These are phyloP conservation scores for Physcomitrellopsis africana DNA, from an alignment of 225 moss, liverwort and hornwort genomes.

Conservation along the genomic window DNA sequence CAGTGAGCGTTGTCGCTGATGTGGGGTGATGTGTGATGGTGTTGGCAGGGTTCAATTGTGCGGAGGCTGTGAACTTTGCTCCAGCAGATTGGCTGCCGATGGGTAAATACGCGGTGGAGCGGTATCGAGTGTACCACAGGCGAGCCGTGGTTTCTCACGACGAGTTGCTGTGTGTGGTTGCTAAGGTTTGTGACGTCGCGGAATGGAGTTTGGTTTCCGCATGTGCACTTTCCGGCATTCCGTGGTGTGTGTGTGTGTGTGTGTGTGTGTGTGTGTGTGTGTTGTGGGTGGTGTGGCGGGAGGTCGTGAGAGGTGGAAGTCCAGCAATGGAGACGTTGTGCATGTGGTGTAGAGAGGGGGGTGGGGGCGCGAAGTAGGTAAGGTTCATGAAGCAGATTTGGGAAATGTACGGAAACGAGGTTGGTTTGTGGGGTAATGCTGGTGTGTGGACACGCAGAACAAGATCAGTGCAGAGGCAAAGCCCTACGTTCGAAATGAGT, in stretches of 20 bases:
- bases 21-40: slow-evolving; percentile 21
- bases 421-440: too few relatives aligned
- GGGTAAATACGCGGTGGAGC: slow-evolving; percentile 93
- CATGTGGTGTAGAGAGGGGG: too few relatives aligned
- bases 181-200: slow-evolving; percentile 61
- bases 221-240: background rate
- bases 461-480: slow-evolving; percentile 57
- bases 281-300: too few relatives aligned
- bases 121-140: slow-evolving; percentile 88
- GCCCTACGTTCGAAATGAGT: slow-evolving; percentile 72
- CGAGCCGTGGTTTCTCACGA: slow-evolving; percentile 93
- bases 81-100: slow-evolving; percentile 94
- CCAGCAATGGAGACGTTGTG: too few relatives aligned
- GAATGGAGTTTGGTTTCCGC: background rate
- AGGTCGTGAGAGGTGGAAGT: too few relatives aligned
- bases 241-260: background rate
- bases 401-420: too few relatives aligned
- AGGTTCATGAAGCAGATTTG: too few relatives aligned
- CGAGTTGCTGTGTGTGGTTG: slow-evolving; percentile 95
- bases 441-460: slow-evolving; percentile 54
- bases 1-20: background rate
- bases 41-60: slow-evolving; percentile 92
- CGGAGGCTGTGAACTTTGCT: slow-evolving; percentile 97
- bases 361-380: too few relatives aligned
- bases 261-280: too few relatives aligned